Evolutionary conservation across 2,329 filamentous ascomycete species (phyloP).

Genomic region (Hypoxylon sp.): DNA sequence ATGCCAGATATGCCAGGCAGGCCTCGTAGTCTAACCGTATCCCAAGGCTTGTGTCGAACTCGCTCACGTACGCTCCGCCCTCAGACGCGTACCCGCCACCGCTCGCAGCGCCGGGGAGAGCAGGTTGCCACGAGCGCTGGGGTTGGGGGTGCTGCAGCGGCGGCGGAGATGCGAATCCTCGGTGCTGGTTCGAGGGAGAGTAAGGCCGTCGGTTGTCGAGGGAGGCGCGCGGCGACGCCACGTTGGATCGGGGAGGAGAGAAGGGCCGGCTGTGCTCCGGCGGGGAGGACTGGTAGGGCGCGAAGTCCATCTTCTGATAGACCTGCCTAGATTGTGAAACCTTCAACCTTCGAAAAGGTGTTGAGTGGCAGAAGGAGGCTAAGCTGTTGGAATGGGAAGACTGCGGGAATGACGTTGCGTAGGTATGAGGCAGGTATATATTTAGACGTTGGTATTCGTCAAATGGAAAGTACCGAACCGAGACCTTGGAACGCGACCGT

Average conservation of each 20-base stretch:
- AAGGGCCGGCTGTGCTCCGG: conserved; percentile 86
- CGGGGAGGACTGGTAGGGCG: conserved; percentile 93
- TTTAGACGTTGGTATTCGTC: conserved; percentile 7
- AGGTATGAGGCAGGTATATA: no score
- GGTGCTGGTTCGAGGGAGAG: conserved; percentile 61
- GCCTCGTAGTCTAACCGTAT: conserved; percentile 91
- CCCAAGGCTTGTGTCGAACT: conserved; percentile 92
- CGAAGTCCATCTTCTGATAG: conserved; percentile 81
- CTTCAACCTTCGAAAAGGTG: neutral
- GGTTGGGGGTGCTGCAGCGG: conserved; percentile 67
- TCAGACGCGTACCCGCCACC: conserved; percentile 49
- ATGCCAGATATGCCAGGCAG: conserved; percentile 84
- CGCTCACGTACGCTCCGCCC: conserved; percentile 65
- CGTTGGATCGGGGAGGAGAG: conserved; percentile 71
- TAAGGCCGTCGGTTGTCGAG: conserved; percentile 69
- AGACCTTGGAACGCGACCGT: conserved; percentile 23
- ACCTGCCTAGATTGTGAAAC: neutral
- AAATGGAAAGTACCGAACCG: conserved; percentile 11
- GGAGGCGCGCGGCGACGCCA: conserved; percentile 67
- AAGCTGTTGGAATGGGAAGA: conserved; percentile 4
- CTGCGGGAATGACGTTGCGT: conserved; percentile 28
- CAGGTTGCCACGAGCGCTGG: conserved; percentile 65
- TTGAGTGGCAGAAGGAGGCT: conserved; percentile 9
- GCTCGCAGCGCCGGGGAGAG: conserved; percentile 23
- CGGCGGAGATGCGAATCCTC: conserved; percentile 59